phyloP scores from a whole-genome alignment of 768 basidiomycete species.

The Collybiopsis luxurians region DNA sequence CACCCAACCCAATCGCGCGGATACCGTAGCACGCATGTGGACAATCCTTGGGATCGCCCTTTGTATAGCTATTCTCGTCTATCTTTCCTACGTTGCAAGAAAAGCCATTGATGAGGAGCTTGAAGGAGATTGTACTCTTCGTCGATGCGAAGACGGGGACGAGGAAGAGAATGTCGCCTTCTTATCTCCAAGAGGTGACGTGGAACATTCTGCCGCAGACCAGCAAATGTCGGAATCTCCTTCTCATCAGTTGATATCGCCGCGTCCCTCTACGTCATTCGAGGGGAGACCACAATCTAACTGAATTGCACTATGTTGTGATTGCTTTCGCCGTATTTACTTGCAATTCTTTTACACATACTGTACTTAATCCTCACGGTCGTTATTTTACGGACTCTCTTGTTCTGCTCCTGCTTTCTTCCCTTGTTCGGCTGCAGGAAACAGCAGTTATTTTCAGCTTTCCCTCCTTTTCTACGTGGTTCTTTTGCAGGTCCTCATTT shows the following conservation, averaged over 20 bases:
- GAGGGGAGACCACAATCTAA: slow-evolving; percentile 1
- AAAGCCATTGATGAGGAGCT: slow-evolving; percentile 53
- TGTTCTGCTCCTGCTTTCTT: not conserved
- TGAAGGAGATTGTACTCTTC: slow-evolving; percentile 45
- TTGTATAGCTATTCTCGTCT: slow-evolving; percentile 73
- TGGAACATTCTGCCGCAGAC: slow-evolving; percentile 17
- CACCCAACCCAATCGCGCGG: slow-evolving; percentile 28
- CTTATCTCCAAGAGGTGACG: slow-evolving; percentile 30
- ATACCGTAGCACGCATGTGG: slow-evolving; percentile 53
- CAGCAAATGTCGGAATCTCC: slow-evolving; percentile 49
- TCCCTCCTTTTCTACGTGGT: not conserved
- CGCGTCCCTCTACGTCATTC: slow-evolving; percentile 19
- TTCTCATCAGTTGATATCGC: slow-evolving; percentile 24
- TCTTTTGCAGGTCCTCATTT: not conserved
- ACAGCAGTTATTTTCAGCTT: not conserved
- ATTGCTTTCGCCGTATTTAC: no score
- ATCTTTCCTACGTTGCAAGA: slow-evolving; percentile 79
- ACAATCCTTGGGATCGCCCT: slow-evolving; percentile 68
- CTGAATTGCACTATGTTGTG: no score
- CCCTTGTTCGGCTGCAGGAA: not conserved
- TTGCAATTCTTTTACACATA: no score
- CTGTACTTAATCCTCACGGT: no score
- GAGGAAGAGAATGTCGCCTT: slow-evolving; percentile 55
- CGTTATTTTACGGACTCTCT: not conserved
- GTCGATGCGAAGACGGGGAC: slow-evolving; percentile 47